Base-by-base conservation (phyloP, 192 early-diverging fungal genomes). In the Coemansia sp. region DNA sequence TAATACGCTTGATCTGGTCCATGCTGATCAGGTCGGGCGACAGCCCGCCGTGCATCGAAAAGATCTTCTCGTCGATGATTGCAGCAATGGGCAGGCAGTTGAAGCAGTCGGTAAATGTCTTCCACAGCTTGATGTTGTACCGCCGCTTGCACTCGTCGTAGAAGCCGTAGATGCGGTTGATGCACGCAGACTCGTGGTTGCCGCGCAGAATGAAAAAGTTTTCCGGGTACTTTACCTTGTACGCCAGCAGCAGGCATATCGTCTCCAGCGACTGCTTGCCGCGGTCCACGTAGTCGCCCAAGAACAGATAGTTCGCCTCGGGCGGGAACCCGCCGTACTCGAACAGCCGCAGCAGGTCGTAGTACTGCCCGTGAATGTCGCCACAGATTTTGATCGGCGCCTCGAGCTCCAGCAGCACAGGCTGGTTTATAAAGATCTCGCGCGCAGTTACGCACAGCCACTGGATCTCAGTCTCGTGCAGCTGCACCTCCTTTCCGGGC, bases 231-330 rank as follows among this genome's bases (percentile, higher is more conserved):
- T 92, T 85, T 32, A 97, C 91, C 82, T 99, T 99, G 62, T 98
- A 87, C 6, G 94, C 95, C 14, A 99, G 89, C 60, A 99, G 87
- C 56, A 99, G 82, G 12, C 95, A 89, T 58, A 99, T 94, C 4
- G 97, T 99, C 85, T 99, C 97, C 58, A 99, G 96, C 29, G 91
- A 93, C 82, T 99, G 95, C 76, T 97, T 97, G 45, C 97, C 97
- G 59, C 97, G 90, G 73, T 99, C 97, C 37, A 99, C 97, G 79
- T 98, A 99, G 79, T 99, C 97, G 51, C 96, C 96, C 95, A 99
- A 94, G 74, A 99, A 99, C 29, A 99, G 85, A 69, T 98, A 99
- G 80, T 98, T 98, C 59, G 95, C 97, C 69, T 97, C 89, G 9
- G 97, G 97, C 49, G 92, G 92, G 64, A 95, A 90, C 66, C 97